These are phyloP conservation scores for thale cress (Arabidopsis thaliana) DNA, from an alignment of 345 rosid genomes.

Conservation along the genomic window DNA sequence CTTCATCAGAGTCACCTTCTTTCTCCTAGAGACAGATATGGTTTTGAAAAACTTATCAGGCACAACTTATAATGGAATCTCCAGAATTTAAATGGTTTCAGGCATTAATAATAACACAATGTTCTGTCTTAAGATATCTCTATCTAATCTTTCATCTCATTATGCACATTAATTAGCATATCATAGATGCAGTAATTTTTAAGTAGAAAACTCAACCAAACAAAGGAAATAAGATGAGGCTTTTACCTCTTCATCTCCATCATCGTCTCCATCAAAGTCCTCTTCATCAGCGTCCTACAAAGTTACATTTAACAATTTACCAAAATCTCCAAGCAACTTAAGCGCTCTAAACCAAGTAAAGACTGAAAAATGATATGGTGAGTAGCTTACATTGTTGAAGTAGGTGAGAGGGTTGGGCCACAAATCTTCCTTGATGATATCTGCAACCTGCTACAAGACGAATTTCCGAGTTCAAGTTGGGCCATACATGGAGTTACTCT, in stretches of 20 bases:
- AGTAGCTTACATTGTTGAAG: constrained; percentile 70
- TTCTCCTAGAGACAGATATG: constrained; percentile 49
- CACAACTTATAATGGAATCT: background rate
- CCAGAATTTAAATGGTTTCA: background rate
- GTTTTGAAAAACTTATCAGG: constrained; percentile 17
- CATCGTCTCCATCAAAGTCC: constrained; percentile 57
- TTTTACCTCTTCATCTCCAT: constrained; percentile 66
- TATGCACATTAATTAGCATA: constrained; percentile 3
- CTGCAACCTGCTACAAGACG: constrained; percentile 70
- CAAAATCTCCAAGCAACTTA: constrained; percentile 2
- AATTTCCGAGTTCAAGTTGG: constrained; percentile 28
- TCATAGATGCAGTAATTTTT: background rate
- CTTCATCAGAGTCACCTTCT: constrained; percentile 61
- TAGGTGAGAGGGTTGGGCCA: constrained; percentile 95
- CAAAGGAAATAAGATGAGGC: background rate
- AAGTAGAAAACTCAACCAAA: constrained; percentile 1
- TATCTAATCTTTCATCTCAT: constrained; percentile 4
- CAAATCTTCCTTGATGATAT: constrained; percentile 89
- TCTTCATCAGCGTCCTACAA: constrained; percentile 76
- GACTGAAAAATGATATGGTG: background rate
- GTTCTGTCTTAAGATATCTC: background rate
- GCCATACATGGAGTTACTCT: constrained; percentile 18
- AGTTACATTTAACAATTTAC: constrained; percentile 16
- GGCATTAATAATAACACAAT: background rate
- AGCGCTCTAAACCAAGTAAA: constrained; percentile 7